phyloP scores from a whole-genome alignment of 2,329 filamentous ascomycete species.

The Talaromyces sp. region DNA sequence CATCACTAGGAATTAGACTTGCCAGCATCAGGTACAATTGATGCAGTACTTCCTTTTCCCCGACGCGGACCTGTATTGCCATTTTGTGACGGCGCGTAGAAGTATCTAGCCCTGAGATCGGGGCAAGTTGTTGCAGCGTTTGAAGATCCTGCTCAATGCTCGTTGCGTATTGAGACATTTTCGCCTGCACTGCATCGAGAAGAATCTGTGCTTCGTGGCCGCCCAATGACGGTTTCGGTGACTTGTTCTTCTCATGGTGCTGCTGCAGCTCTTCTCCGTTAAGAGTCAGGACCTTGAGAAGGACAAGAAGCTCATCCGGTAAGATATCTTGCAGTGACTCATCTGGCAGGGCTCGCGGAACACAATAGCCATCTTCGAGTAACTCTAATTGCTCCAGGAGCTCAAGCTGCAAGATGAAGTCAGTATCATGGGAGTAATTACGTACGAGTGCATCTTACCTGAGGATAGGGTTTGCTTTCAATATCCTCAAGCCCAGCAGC shows the following conservation, averaged over 20 bases:
- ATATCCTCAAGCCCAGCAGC: constrained; percentile 28
- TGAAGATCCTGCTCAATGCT: constrained; percentile 49
- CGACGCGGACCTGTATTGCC: constrained; percentile 64
- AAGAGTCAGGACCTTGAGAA: constrained; percentile 32
- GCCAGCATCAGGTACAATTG: constrained; percentile 45
- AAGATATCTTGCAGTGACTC: constrained; percentile 30
- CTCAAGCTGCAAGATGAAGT: constrained; percentile 30
- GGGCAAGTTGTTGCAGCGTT: constrained; percentile 31
- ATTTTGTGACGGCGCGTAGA: constrained; percentile 43
- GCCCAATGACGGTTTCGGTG: constrained; percentile 29
- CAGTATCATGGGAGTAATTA: constrained; percentile 7
- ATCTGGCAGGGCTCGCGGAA: constrained; percentile 35
- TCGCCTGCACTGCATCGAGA: constrained; percentile 27
- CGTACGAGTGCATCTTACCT: constrained; percentile 1
- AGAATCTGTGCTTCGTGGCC: constrained; percentile 29
- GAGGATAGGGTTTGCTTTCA: constrained; percentile 5
- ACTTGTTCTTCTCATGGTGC: constrained; percentile 30
- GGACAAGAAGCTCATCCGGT: constrained; percentile 35
- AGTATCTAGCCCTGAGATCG: constrained; percentile 31
- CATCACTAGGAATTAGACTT: constrained; percentile 16
- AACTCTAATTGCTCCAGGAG: constrained; percentile 61
- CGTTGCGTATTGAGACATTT: constrained; percentile 48
- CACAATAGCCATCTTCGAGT: constrained; percentile 69
- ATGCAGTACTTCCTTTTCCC: constrained; percentile 65
- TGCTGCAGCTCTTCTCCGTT: constrained; percentile 29